phyloP scores from a whole-genome alignment of 371 early-diverging fungal genomes.

The Fennellomyces sp. region DNA sequence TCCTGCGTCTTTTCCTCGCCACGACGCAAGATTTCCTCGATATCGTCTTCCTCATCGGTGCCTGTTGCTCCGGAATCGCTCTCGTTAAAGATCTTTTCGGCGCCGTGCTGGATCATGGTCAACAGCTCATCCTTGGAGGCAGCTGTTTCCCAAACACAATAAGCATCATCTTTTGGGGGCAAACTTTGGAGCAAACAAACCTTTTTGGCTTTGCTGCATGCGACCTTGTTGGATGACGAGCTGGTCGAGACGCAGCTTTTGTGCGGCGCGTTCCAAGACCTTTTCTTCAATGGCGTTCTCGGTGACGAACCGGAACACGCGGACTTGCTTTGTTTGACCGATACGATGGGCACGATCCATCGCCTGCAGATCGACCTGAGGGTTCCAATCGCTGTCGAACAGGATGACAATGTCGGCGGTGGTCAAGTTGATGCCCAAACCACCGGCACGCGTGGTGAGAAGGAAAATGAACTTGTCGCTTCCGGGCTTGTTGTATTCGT shows the following conservation, averaged over 20 bases:
- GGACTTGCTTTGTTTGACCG: conserved; percentile 99
- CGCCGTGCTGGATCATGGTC: conserved; percentile 97
- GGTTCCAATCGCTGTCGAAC: conserved; percentile 99
- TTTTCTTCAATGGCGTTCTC: conserved; percentile 98
- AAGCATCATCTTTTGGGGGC: too few species aligned
- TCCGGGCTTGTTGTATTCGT: conserved; percentile 92
- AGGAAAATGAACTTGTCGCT: conserved; percentile 96
- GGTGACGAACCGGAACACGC: conserved; percentile 97
- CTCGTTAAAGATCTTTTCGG: conserved; percentile 83
- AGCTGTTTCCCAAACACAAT: too few species aligned
- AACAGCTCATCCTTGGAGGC: conserved; percentile 87
- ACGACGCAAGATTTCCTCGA: conserved; percentile 85
- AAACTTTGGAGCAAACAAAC: too few species aligned
- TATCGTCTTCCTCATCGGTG: conserved; percentile 75
- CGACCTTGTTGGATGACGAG: conserved; percentile 97
- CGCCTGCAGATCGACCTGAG: conserved; percentile 96
- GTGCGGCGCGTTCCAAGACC: conserved; percentile 94
- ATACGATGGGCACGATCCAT: conserved; percentile 99
- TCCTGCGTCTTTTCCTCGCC: conserved; percentile 93
- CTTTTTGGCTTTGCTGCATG: conserved; percentile 53
- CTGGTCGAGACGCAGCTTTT: conserved; percentile 97
- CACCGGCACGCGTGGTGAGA: conserved; percentile 98
- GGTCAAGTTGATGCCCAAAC: conserved; percentile 98
- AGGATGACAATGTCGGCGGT: conserved; percentile 98
- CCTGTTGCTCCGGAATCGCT: conserved; percentile 50